Conservation (phyloP, 1,284 basidiomycete species). For the Ustilago lituana region DNA sequence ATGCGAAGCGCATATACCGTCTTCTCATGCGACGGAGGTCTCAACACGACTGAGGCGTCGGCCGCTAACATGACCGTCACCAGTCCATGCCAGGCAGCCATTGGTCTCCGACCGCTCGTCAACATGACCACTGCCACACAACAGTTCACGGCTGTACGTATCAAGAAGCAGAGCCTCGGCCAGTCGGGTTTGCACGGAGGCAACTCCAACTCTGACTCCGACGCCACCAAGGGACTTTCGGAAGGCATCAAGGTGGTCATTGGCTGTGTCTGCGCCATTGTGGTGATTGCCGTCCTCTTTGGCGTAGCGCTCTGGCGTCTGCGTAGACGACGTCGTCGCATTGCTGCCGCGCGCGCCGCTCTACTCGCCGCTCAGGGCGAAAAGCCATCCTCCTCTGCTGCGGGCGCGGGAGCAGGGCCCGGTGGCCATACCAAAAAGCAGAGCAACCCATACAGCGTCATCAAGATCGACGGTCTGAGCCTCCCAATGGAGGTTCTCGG, state of each 20-base stretch:
- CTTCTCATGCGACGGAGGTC: conserved; percentile 50
- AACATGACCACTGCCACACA: conserved; percentile 46
- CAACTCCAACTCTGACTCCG: conserved; percentile 18
- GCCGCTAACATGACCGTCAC: conserved; percentile 24
- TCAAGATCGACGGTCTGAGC: conserved; percentile 41
- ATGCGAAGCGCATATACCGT: conserved; percentile 60
- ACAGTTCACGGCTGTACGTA: conserved; percentile 57
- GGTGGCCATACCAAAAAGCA: conserved; percentile 38
- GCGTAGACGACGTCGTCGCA: conserved; percentile 33
- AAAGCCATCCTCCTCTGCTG: conserved; percentile 10
- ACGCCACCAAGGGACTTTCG: conserved; percentile 45
- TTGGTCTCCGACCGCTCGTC: conserved; percentile 54
- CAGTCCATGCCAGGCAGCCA: conserved; percentile 44
- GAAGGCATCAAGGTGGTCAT: conserved; percentile 59
- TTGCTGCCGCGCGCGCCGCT: conserved; percentile 41
- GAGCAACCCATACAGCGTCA: conserved; percentile 41
- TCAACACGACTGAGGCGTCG: conserved; percentile 20
- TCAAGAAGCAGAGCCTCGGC: conserved; percentile 56
- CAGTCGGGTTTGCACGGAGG: conserved; percentile 33
- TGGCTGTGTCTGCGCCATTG: conserved; percentile 50
- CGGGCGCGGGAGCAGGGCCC: conserved; percentile 3
- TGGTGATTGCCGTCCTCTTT: conserved; percentile 48
- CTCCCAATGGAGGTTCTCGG: conserved; percentile 42
- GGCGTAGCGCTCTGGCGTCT: conserved; percentile 51
- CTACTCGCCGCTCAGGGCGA: conserved; percentile 25